phyloP scores from a whole-genome alignment of 106 monocot genomes.

The Allium cepa region DNA sequence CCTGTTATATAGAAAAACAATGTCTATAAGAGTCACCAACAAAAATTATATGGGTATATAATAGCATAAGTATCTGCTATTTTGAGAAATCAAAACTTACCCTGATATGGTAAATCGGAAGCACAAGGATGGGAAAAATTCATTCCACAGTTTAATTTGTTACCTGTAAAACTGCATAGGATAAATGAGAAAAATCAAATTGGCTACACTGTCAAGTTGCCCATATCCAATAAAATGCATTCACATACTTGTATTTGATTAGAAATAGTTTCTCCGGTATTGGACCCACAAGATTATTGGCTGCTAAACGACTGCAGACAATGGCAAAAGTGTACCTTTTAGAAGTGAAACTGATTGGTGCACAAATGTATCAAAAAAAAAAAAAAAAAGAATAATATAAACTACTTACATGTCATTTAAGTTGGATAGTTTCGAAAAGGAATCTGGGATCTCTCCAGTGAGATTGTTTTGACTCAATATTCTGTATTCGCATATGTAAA shows the following conservation, averaged over 20 bases:
- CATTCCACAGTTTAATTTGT: constrained; percentile 68
- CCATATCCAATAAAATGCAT: not conserved
- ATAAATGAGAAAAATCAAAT: constrained; percentile 5
- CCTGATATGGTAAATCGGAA: constrained; percentile 32
- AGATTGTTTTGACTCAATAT: constrained; percentile 91
- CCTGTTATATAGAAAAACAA: constrained; percentile 27
- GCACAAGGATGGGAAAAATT: constrained; percentile 46
- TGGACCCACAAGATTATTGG: constrained; percentile 68
- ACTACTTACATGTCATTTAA: constrained; percentile 84
- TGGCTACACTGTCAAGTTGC: not conserved
- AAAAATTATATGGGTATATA: too few species aligned
- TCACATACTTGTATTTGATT: constrained; percentile 77
- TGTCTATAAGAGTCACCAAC: too few species aligned
- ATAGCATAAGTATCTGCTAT: too few species aligned
- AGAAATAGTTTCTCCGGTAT: constrained; percentile 73
- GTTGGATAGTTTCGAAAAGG: constrained; percentile 50
- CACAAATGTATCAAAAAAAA: not conserved
- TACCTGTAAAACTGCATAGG: constrained; percentile 83
- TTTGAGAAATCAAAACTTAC: constrained; percentile 16
- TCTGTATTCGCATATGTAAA: constrained; percentile 25
- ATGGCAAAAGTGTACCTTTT: constrained; percentile 4
- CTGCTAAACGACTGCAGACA: constrained; percentile 65
- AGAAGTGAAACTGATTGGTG: not conserved
- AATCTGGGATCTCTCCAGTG: constrained; percentile 72
- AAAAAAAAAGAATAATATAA: not conserved